Percentiles rank a stretch among this genome's conserved stretches.
These are phyloP conservation scores for Rosa rugosa DNA, from an alignment of 306 rosid genomes.

Conservation along the genomic window DNA sequence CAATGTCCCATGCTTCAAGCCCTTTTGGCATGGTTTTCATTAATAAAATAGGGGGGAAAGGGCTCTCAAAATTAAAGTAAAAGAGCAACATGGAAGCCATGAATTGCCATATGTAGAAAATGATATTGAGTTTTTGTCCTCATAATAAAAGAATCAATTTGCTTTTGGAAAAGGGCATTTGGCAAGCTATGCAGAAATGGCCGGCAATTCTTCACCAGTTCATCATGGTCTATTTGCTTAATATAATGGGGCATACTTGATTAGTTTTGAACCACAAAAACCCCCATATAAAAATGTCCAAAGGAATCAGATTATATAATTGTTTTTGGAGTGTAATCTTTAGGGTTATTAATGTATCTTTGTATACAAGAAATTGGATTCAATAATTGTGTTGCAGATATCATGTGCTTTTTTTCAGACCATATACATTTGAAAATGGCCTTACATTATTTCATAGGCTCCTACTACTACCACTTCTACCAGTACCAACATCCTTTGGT, in stretches of 20 bases:
- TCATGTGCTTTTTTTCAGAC: neutral
- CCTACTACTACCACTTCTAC: neutral
- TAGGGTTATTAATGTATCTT: constrained; percentile 5
- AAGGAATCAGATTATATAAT: neutral
- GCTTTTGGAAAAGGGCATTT: neutral
- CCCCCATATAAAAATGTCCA: neutral
- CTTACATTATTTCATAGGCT: neutral
- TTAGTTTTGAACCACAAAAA: neutral
- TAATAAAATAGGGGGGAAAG: neutral
- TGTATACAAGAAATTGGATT: neutral
- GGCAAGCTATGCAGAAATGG: constrained; percentile 2
- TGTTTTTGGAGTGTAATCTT: neutral
- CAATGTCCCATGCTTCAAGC: neutral
- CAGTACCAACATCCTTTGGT: neutral
- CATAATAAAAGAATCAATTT: neutral
- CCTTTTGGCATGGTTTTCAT: neutral
- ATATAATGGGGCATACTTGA: neutral
- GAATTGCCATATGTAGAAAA: neutral
- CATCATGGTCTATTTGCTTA: neutral
- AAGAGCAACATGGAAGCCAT: constrained; percentile 21
- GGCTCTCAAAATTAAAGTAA: neutral
- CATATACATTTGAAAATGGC: neutral
- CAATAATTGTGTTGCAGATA: constrained; percentile 3
- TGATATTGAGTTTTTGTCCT: neutral
- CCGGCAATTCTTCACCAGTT: constrained; percentile 1